phyloP scores from a whole-genome alignment of 192 early-diverging fungal species.

The Coemansia erecta region DNA sequence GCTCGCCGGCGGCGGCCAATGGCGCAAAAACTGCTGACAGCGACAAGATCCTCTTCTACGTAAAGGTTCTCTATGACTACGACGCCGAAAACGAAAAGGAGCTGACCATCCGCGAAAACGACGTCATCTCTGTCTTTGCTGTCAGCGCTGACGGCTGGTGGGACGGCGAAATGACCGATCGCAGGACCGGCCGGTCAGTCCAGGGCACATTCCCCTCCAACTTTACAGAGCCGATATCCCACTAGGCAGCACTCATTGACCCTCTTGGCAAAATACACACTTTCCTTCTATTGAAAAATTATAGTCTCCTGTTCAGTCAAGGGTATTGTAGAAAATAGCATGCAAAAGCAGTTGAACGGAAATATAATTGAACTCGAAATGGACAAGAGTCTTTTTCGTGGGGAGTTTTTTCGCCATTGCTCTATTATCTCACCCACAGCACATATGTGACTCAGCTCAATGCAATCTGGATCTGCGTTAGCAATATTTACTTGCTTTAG shows the following conservation, averaged over 20 bases:
- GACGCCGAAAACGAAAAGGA: conserved; percentile 50
- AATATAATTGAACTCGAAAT: too few relatives aligned
- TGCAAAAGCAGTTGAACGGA: too few relatives aligned
- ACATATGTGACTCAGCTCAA: too few relatives aligned
- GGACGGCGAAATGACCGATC: conserved; percentile 53
- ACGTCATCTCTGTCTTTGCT: conserved; percentile 48
- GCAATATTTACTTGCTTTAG: too few relatives aligned
- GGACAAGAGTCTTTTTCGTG: too few relatives aligned
- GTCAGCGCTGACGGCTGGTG: conserved; percentile 55
- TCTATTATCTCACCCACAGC: too few relatives aligned
- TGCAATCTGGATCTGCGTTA: too few relatives aligned
- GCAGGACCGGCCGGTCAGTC: conserved; percentile 24
- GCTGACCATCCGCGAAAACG: conserved; percentile 45
- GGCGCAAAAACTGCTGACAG: neutral
- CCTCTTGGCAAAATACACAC: too few relatives aligned
- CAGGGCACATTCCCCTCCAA: conserved; percentile 56
- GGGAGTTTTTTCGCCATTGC: too few relatives aligned
- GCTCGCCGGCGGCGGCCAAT: conserved; percentile 5
- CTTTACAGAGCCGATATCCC: conserved; percentile 47
- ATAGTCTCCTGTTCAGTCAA: too few relatives aligned
- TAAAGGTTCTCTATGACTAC: conserved; percentile 56
- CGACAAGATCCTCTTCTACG: conserved; percentile 45
- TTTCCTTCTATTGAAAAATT: too few relatives aligned
- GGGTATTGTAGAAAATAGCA: too few relatives aligned
- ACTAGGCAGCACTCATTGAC: neutral